Conservation (phyloP, 495 filamentous ascomycete species). For the Aspergillus ostianus region DNA sequence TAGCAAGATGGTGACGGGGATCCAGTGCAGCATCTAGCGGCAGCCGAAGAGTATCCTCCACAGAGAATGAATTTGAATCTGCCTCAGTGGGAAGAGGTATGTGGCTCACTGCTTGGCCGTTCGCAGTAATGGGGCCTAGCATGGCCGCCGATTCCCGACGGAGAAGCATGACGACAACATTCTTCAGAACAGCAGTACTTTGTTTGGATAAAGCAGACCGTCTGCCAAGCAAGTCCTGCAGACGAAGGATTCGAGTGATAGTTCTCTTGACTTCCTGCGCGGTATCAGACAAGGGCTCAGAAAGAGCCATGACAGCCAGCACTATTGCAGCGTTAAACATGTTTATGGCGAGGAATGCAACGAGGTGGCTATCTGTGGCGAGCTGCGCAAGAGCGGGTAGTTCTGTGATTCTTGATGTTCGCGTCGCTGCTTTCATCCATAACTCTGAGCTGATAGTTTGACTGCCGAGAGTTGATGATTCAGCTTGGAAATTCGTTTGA, state of each 20-base stretch:
- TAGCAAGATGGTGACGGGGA: constrained; percentile 4
- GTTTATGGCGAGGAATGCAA: constrained; percentile 37
- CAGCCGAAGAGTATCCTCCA: constrained; percentile 28
- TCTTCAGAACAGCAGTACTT: constrained; percentile 28
- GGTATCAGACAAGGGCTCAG: constrained; percentile 31
- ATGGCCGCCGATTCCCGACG: constrained; percentile 26
- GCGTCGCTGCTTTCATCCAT: constrained; percentile 31
- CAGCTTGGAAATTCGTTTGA: too few relatives aligned
- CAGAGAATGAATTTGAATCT: constrained; percentile 16
- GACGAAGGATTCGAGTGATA: constrained; percentile 30
- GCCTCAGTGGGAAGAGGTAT: neutral
- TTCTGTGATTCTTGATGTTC: constrained; percentile 30
- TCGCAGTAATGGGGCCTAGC: constrained; percentile 21
- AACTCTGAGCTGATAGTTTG: constrained; percentile 19
- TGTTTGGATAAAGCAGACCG: constrained; percentile 32
- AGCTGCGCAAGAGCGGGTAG: constrained; percentile 25
- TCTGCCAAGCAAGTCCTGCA: constrained; percentile 29
- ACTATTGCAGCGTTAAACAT: constrained; percentile 36
- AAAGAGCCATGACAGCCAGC: constrained; percentile 31
- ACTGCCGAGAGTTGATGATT: too few relatives aligned
- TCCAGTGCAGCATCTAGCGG: constrained; percentile 20
- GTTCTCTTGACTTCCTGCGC: constrained; percentile 35
- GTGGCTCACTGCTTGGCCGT: neutral
- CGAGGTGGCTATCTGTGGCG: constrained; percentile 30
- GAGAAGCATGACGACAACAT: constrained; percentile 26